Conservation (phyloP, 352 stramenopile species). For the Thraustochytrium striatum region DNA sequence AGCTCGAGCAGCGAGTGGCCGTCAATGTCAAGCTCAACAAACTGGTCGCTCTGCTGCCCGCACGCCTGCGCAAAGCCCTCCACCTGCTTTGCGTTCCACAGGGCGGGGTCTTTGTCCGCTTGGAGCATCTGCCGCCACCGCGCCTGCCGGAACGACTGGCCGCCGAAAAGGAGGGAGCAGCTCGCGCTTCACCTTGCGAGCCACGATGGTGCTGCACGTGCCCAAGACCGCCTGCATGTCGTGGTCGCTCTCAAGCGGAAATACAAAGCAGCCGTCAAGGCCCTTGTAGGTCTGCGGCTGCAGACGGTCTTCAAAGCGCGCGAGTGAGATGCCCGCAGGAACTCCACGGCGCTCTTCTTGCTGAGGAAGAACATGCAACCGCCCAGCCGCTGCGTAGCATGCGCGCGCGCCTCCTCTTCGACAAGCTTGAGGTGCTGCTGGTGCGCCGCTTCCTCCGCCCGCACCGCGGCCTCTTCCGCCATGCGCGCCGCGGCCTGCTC, state of each 20-base stretch:
- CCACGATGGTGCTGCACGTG: constrained; percentile 28
- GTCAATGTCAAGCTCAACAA: background rate
- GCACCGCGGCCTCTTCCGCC: constrained; percentile 26
- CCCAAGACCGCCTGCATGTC: constrained; percentile 21
- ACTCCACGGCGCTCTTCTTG: background rate
- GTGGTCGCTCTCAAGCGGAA: constrained; percentile 7
- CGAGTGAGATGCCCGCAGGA: constrained; percentile 8
- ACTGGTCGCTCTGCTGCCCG: background rate
- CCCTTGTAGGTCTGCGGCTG: background rate
- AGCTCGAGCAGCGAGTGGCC: constrained; percentile 28
- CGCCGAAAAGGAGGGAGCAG: background rate
- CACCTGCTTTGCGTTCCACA: constrained; percentile 8
- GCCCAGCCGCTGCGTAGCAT: background rate
- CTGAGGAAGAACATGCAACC: constrained; percentile 1
- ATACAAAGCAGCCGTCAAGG: background rate
- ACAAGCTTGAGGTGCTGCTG: background rate
- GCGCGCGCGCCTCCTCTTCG: background rate
- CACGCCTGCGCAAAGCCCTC: background rate
- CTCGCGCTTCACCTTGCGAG: constrained; percentile 39
- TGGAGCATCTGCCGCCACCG: too few species aligned
- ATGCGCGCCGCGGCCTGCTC: constrained; percentile 37
- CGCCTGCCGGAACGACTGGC: background rate
- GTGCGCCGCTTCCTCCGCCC: constrained; percentile 23
- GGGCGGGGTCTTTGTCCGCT: background rate
- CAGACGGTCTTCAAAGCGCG: constrained; percentile 13